Percentiles rank a stretch among this genome's conserved stretches.
Evolutionary conservation across 2,329 filamentous ascomycete genomes (phyloP).

Genomic region (Fusarium annulatum): DNA sequence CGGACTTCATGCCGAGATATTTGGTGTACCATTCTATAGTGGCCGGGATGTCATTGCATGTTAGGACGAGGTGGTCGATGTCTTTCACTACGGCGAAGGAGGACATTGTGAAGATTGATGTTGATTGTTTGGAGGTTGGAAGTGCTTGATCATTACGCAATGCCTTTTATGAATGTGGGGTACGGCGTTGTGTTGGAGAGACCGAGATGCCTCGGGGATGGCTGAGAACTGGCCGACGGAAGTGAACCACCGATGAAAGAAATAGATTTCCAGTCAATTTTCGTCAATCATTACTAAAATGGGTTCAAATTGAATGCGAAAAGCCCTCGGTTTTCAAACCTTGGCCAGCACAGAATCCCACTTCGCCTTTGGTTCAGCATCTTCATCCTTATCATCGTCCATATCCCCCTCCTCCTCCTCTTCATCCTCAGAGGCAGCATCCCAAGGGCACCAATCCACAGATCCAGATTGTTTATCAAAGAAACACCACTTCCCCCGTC

Average conservation of each 20-base stretch:
- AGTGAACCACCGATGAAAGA: rapidly evolving
- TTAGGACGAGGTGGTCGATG: conserved; percentile 71
- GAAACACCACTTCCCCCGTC: conserved; percentile 21
- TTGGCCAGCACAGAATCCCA: not conserved
- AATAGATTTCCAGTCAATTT: too few species aligned
- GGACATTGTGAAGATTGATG: conserved; percentile 18
- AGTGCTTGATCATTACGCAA: not conserved
- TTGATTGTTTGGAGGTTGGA: not conserved
- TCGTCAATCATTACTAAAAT: rapidly evolving
- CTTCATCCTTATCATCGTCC: not conserved
- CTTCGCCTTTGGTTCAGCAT: not conserved
- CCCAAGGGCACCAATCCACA: not conserved
- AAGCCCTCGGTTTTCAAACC: not conserved
- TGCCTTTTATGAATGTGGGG: not conserved
- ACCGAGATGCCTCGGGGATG: not conserved
- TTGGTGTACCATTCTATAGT: conserved; percentile 66
- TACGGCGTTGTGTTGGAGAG: not conserved
- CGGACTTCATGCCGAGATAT: conserved; percentile 67
- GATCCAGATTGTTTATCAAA: not conserved
- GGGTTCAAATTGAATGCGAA: too few species aligned
- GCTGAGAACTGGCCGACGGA: not conserved
- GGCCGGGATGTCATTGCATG: conserved; percentile 60
- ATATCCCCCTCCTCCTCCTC: rapidly evolving
- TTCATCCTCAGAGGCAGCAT: not conserved
- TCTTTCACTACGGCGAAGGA: conserved; percentile 52